phyloP scores from a whole-genome alignment of 306 rosid species.

The Arachis stenosperma region DNA sequence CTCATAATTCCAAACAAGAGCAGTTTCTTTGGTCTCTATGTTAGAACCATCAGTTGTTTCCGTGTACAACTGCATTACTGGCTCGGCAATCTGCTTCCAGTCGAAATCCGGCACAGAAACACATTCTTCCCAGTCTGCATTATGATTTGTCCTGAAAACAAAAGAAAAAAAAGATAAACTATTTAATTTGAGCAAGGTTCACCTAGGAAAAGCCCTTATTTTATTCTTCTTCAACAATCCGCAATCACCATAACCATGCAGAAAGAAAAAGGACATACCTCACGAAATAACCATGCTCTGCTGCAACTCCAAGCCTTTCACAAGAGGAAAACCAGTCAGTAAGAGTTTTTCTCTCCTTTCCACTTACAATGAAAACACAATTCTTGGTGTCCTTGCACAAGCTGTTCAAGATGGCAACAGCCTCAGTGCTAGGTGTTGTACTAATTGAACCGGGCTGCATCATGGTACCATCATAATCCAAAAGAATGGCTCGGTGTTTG shows the following conservation, averaged over 20 bases:
- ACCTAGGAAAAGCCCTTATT: background rate
- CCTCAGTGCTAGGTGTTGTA: constrained; percentile 68
- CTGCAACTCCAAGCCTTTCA: constrained; percentile 77
- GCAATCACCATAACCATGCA: constrained; percentile 7
- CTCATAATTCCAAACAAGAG: constrained; percentile 86
- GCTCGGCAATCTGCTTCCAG: constrained; percentile 94
- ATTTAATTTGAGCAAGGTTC: constrained; percentile 10
- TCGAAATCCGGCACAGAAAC: constrained; percentile 70
- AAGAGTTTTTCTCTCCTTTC: constrained; percentile 70
- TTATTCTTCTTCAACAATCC: background rate
- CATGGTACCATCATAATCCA: constrained; percentile 87
- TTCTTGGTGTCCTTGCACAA: constrained; percentile 76
- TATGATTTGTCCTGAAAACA: constrained; percentile 61
- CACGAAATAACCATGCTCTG: constrained; percentile 85
- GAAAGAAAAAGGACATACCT: constrained; percentile 53
- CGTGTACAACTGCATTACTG: constrained; percentile 79
- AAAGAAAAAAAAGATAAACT: background rate
- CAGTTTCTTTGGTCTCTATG: constrained; percentile 85
- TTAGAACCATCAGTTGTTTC: constrained; percentile 92
- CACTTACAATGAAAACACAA: constrained; percentile 83
- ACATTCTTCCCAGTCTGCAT: constrained; percentile 75
- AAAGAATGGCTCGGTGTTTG: constrained; percentile 71
- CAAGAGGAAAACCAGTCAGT: constrained; percentile 81
- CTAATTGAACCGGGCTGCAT: constrained; percentile 66
- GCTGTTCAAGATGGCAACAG: constrained; percentile 64